Percentiles rank a stretch among this genome's conserved stretches.
Evolutionary conservation across 192 early-diverging fungal genomes (phyloP).

Genomic region (Coemansia sp.): DNA sequence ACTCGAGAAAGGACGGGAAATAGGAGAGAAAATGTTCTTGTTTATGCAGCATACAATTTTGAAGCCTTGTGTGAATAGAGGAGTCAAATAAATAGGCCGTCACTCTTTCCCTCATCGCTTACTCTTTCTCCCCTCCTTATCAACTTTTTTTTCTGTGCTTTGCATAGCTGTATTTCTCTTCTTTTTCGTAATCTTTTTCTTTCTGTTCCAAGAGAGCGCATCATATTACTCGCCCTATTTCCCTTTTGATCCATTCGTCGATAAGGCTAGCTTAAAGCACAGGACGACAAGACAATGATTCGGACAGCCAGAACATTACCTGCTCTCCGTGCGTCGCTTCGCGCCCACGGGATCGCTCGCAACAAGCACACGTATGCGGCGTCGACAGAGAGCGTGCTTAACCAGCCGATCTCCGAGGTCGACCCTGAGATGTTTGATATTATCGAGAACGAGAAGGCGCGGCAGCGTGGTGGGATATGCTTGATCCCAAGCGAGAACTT

Average conservation of each 20-base stretch:
- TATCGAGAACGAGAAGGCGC: constrained; percentile 91
- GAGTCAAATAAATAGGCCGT: neutral
- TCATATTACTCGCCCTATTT: no score
- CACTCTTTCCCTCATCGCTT: neutral
- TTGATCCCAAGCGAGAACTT: constrained; percentile 99
- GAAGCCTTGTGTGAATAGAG: neutral
- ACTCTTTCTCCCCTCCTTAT: neutral
- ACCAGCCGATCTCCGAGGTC: constrained; percentile 68
- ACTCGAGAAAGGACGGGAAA: no score
- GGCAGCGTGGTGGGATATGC: constrained; percentile 90
- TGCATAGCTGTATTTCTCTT: neutral
- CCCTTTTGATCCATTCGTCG: no score
- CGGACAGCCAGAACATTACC: neutral
- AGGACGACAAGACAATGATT: constrained; percentile 1
- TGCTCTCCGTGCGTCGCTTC: constrained; percentile 9
- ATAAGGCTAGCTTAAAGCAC: neutral
- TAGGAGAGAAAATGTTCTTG: neutral
- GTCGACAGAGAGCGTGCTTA: constrained; percentile 59
- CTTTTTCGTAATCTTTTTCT: neutral
- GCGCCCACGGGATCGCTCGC: neutral
- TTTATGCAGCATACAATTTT: neutral
- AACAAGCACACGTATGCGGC: constrained; percentile 21
- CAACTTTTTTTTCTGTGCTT: neutral
- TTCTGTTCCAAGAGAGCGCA: no score
- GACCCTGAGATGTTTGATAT: constrained; percentile 94